A percentile compares a stretch with the other conserved stretches of the same genome.
Conservation (phyloP, 2,329 filamentous ascomycete species). For the Colletotrichum destructivum region DNA sequence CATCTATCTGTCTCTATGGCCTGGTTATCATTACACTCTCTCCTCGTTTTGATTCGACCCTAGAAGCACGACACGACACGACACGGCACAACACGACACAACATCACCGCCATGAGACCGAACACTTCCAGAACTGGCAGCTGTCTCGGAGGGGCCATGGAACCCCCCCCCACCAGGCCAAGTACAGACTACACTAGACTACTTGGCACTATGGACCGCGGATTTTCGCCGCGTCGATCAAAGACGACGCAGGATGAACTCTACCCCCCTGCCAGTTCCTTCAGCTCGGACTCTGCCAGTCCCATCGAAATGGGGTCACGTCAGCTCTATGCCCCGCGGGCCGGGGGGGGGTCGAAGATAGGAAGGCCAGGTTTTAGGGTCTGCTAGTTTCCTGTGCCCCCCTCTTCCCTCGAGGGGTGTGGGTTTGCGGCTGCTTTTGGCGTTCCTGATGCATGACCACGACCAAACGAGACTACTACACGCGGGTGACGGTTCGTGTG, state of each 20-base stretch:
- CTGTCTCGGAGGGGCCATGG: neutral
- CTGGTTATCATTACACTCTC: neutral
- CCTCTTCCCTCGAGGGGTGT: neutral
- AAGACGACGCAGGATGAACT: constrained; percentile 23
- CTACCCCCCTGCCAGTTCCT: constrained; percentile 14
- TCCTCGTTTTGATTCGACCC: neutral
- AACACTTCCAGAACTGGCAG: no score
- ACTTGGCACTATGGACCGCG: constrained; percentile 8
- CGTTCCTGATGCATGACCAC: no score
- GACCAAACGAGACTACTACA: no score
- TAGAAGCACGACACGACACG: neutral
- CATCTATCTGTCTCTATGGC: no score
- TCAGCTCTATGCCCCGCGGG: constrained; percentile 22
- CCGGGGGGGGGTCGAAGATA: constrained; percentile 14
- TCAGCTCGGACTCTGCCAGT: neutral
- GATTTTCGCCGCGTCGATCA: constrained; percentile 32
- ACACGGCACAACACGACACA: neutral
- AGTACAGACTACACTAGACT: no score
- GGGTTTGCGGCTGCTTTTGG: no score
- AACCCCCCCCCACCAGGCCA: neutral
- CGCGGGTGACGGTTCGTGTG: no score
- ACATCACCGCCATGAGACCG: neutral
- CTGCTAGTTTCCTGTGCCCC: neutral
- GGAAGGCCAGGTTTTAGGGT: neutral
- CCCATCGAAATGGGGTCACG: constrained; percentile 28